These are phyloP conservation scores for Torrubiellomyces zombiae DNA, from an alignment of 2,329 filamentous ascomycete genomes.

Conservation along the genomic window DNA sequence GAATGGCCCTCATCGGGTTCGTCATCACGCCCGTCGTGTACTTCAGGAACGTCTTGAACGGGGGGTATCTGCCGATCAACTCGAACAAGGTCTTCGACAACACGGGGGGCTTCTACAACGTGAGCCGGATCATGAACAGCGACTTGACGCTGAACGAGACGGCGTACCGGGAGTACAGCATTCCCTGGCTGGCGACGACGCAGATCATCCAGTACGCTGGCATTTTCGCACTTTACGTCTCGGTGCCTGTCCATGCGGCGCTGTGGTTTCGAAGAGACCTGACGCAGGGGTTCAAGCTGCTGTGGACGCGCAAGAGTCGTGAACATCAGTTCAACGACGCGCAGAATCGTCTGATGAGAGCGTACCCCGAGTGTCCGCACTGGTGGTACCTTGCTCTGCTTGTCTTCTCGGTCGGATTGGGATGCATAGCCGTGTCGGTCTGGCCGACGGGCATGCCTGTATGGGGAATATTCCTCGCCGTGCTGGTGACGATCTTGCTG, in stretches of 20 bases:
- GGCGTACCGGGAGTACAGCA: slow-evolving; percentile 33
- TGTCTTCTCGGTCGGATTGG: slow-evolving; percentile 25
- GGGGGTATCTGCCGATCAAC: slow-evolving; percentile 22
- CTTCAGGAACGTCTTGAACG: slow-evolving; percentile 16
- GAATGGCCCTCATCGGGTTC: slow-evolving; percentile 12
- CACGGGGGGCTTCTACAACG: slow-evolving; percentile 20
- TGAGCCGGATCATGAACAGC: slow-evolving; percentile 29
- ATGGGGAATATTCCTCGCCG: slow-evolving; percentile 33
- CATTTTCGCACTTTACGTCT: slow-evolving; percentile 13
- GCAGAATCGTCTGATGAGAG: slow-evolving; percentile 16
- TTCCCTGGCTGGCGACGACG: slow-evolving; percentile 32
- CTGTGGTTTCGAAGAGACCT: slow-evolving; percentile 16
- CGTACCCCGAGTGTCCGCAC: slow-evolving; percentile 27
- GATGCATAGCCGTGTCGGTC: slow-evolving; percentile 17
- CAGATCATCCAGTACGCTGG: slow-evolving; percentile 19
- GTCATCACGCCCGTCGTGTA: slow-evolving; percentile 16
- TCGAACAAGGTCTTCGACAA: slow-evolving; percentile 23
- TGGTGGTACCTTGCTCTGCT: slow-evolving; percentile 36
- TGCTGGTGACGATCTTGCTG: slow-evolving; percentile 32
- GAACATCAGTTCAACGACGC: slow-evolving; percentile 21
- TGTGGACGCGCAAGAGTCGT: slow-evolving; percentile 9
- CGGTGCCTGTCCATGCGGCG: slow-evolving; percentile 13
- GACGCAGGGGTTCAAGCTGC: slow-evolving; percentile 9
- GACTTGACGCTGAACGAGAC: slow-evolving; percentile 31
- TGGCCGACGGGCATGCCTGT: slow-evolving; percentile 34